Conservation (phyloP, 306 rosid species). For the Luffa acutangula region DNA sequence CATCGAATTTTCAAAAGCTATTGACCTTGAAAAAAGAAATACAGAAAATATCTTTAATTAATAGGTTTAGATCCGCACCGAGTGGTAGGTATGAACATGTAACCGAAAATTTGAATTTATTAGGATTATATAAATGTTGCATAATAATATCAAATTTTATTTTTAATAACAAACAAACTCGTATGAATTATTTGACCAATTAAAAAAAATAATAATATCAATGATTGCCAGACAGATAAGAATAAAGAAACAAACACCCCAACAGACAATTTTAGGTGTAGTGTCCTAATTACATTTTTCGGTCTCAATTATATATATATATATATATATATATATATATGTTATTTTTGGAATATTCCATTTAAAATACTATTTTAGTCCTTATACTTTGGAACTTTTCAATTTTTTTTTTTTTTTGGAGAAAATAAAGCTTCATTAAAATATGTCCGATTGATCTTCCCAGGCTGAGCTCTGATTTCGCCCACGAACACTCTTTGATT, state of each 20-base stretch:
- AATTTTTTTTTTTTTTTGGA: no score
- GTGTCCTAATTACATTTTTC: background rate
- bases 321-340: no score
- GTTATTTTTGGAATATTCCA: no score
- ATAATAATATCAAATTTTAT: background rate
- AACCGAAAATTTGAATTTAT: background rate
- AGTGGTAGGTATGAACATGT: background rate
- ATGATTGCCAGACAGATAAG: constrained; percentile 3
- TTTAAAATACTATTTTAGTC: no score
- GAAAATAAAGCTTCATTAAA: no score
- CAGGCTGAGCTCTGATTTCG: no score
- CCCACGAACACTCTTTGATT: no score
- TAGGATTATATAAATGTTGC: background rate
- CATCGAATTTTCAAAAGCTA: background rate
- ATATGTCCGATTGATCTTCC: no score
- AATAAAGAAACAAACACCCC: background rate
- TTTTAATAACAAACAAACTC: background rate
- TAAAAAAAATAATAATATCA: background rate
- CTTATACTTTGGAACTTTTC: no score
- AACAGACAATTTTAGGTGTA: background rate
- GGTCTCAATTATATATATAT: background rate
- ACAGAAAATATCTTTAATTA: background rate
- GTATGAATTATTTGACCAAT: constrained; percentile 5
- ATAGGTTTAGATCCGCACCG: background rate
- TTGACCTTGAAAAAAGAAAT: background rate